These are phyloP conservation scores for Elongisporangium undulatum DNA, from an alignment of 352 stramenopile species.

Conservation along the genomic window DNA sequence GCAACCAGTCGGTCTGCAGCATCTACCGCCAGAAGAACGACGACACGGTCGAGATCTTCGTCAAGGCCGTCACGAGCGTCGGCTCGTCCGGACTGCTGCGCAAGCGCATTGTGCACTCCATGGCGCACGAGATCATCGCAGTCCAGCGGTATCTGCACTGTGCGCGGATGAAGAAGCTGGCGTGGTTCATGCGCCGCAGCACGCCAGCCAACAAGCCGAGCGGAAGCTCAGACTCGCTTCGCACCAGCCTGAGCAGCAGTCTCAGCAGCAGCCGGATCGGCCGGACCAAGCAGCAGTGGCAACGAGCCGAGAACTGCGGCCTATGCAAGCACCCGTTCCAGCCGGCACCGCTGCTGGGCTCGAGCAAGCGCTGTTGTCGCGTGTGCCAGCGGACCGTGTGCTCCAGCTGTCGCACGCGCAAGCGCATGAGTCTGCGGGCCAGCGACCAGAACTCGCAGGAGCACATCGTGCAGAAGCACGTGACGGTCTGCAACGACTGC, in stretches of 20 bases:
- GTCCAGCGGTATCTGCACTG: conserved; percentile 20
- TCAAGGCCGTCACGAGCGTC: conserved; percentile 16
- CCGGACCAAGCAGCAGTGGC: conserved; percentile 3
- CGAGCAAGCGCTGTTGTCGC: conserved; percentile 22
- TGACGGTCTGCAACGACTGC: not conserved
- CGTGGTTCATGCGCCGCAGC: conserved; percentile 15
- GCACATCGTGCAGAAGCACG: not conserved
- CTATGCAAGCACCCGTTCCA: conserved; percentile 10
- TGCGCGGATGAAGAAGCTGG: conserved; percentile 39
- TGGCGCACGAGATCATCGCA: conserved; percentile 17
- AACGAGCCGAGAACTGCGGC: conserved; percentile 5
- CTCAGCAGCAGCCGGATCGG: conserved; percentile 2
- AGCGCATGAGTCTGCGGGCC: conserved; percentile 10
- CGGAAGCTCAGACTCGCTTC: not conserved
- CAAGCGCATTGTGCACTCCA: conserved; percentile 21
- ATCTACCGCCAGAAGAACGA: conserved; percentile 34
- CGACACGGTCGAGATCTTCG: conserved; percentile 35
- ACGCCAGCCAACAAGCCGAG: not conserved
- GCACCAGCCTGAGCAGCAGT: not conserved
- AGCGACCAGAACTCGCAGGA: not conserved
- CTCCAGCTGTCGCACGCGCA: conserved; percentile 20
- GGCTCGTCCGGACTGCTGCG: conserved; percentile 14
- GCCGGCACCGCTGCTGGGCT: conserved; percentile 1
- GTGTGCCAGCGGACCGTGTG: conserved; percentile 26
- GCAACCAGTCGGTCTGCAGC: conserved; percentile 27